Base-by-base conservation (phyloP, 768 basidiomycete genomes). In the Epithele typhae region DNA sequence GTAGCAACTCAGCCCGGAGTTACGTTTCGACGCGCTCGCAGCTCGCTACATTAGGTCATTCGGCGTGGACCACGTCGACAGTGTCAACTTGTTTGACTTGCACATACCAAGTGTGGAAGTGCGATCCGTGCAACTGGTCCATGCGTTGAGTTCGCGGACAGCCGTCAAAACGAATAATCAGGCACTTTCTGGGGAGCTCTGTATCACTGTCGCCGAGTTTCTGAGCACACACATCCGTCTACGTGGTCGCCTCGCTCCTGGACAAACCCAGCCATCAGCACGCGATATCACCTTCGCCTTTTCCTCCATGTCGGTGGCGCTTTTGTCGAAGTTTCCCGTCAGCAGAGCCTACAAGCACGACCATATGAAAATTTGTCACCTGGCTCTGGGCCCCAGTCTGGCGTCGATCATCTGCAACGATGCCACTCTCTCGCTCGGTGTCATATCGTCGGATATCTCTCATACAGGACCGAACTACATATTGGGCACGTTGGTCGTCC, bases 21-120 rank as follows among this genome's bases (percentile, higher is more conserved):
- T 74, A 15, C 56, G 54, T 14, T 57, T 76, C 36, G 74, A 74
- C 37, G 56, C 43, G 5, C 57, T 84, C 40, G 65, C 82, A 52
- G 65, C 63, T 5, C 59, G 43, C 25, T 68, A 74, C 53, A 56
- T 77, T 25, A 46, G 56, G 39, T 39, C 55, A 24, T 52, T 37
- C 45, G 46, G 36, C 38, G 24, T 1, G 27, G 33, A 10, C 34
- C 51, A 14, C 4, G 14, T 5, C 18, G 18, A 19, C 11, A 25
- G 46, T 27, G 42, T 56, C 4, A 57, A 51, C 23, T 59, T 4
- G 50, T 57, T 82, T 24, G 76, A 82, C 45, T 46, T 75, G 23
- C 55, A 59, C 5, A 34, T 83, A 15, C 66, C 72, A 10, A 67
- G 64, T 4, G 51, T 69, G 8, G 66, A 59, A 30, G 37, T 78